These are phyloP conservation scores for Kodamaea arcana DNA, from an alignment of 1,139 yeast genomes.

Conservation along the genomic window DNA sequence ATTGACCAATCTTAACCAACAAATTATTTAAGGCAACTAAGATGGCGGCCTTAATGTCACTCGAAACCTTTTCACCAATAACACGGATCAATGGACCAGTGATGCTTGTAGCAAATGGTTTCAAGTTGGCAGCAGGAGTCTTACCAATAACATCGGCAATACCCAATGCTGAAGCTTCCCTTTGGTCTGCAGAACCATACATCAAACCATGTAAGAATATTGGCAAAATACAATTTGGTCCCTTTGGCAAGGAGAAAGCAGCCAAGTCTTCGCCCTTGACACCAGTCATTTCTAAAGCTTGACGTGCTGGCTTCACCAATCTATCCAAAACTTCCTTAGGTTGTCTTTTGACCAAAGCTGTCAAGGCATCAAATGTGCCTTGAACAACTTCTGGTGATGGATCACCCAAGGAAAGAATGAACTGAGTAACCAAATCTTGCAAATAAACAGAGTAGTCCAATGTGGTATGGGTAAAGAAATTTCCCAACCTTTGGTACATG, in stretches of 20 bases:
- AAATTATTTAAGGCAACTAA: constrained; percentile 76
- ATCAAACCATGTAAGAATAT: constrained; percentile 91
- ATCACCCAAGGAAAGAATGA: constrained; percentile 73
- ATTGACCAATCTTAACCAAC: constrained; percentile 80
- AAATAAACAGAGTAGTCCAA: constrained; percentile 73
- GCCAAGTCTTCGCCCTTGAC: constrained; percentile 61
- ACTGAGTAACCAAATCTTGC: constrained; percentile 69
- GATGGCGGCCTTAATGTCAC: constrained; percentile 91
- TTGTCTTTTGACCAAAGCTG: constrained; percentile 64
- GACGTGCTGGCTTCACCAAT: constrained; percentile 73
- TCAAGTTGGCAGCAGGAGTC: constrained; percentile 77
- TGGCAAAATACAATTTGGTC: constrained; percentile 85
- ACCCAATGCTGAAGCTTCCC: constrained; percentile 83
- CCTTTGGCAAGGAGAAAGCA: constrained; percentile 77
- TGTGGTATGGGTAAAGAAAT: constrained; percentile 60
- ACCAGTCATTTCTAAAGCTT: constrained; percentile 67
- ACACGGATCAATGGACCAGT: constrained; percentile 98
- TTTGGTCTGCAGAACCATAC: constrained; percentile 84
- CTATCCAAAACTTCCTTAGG: constrained; percentile 72
- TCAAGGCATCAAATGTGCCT: constrained; percentile 66
- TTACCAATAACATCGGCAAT: constrained; percentile 85
- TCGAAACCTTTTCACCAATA: constrained; percentile 88
- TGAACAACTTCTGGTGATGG: constrained; percentile 58
- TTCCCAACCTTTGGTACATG: constrained; percentile 65
- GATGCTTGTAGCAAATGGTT: constrained; percentile 86